Conservation (phyloP, 140 eudicot genomes). For the Anethum foeniculum region DNA sequence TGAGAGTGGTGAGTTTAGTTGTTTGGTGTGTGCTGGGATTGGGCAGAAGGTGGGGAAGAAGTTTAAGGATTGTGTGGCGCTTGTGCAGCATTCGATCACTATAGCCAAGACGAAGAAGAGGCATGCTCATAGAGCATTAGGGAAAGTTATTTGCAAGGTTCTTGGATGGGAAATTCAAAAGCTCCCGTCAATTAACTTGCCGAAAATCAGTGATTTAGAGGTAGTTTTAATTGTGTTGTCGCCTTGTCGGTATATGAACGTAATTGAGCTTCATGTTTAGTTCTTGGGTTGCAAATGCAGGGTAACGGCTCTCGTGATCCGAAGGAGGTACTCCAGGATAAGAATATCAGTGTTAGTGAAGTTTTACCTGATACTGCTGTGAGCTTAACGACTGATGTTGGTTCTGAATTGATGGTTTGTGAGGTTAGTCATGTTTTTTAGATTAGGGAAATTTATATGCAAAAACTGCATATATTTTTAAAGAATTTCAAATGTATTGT, state of each 20-base stretch:
- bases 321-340: conserved; percentile 7
- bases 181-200: conserved; percentile 38
- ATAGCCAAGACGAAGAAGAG: conserved; percentile 64
- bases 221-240: conserved; percentile 10
- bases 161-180: conserved; percentile 79
- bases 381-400: conserved; percentile 17
- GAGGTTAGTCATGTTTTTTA: conserved; percentile 31
- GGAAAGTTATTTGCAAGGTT: conserved; percentile 58
- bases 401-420: conserved; percentile 30
- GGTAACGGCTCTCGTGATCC: conserved; percentile 16
- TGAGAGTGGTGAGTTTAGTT: conserved; percentile 55
- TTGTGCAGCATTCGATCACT: conserved; percentile 60
- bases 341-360: conserved; percentile 17
- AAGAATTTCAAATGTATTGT: neutral
- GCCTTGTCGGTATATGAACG: no score
- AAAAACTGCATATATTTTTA: neutral
- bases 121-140: conserved; percentile 61
- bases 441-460: neutral
- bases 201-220: conserved; percentile 20
- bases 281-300: conserved; percentile 23
- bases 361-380: conserved; percentile 8
- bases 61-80: conserved; percentile 62
- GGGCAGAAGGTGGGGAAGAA: conserved; percentile 43
- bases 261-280: neutral
- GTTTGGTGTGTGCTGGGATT: conserved; percentile 64